These are phyloP conservation scores for Graphilbum fragrans DNA, from an alignment of 2,329 filamentous ascomycete genomes.

Conservation along the genomic window DNA sequence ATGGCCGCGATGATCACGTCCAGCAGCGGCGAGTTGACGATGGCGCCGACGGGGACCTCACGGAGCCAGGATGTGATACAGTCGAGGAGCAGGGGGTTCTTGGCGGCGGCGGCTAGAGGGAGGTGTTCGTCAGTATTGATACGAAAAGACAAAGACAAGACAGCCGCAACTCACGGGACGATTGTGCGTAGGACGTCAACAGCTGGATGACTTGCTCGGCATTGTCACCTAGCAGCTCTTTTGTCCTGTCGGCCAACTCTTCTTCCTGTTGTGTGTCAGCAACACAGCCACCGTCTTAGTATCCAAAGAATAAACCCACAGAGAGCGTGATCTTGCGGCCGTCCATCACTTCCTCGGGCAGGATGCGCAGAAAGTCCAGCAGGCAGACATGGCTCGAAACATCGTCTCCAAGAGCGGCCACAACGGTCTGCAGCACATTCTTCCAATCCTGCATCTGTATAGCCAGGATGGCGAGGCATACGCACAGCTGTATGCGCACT, in stretches of 20 bases:
- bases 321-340: slow-evolving; percentile 98
- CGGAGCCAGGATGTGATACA: slow-evolving; percentile 95
- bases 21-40: slow-evolving; percentile 78
- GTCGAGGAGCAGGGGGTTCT: slow-evolving; percentile 82
- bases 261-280: slow-evolving; percentile 65
- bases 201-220: slow-evolving; percentile 76
- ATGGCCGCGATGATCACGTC: slow-evolving; percentile 70
- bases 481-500: slow-evolving; percentile 83
- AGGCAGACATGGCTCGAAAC: slow-evolving; percentile 74
- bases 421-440: slow-evolving; percentile 75
- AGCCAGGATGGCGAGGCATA: slow-evolving; percentile 86
- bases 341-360: slow-evolving; percentile 97
- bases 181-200: slow-evolving; percentile 81
- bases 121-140: neutral
- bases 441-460: slow-evolving; percentile 97
- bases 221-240: slow-evolving; percentile 83
- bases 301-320: slow-evolving; percentile 53
- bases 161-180: slow-evolving; percentile 54
- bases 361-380: slow-evolving; percentile 89
- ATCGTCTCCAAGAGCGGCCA: slow-evolving; percentile 64
- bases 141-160: neutral
- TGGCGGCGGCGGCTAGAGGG: slow-evolving; percentile 40
- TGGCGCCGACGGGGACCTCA: slow-evolving; percentile 73
- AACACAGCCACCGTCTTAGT: slow-evolving; percentile 60
- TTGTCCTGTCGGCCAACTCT: slow-evolving; percentile 75